phyloP scores from a whole-genome alignment of 106 monocot genomes.

The Dactylorhiza incarnata region DNA sequence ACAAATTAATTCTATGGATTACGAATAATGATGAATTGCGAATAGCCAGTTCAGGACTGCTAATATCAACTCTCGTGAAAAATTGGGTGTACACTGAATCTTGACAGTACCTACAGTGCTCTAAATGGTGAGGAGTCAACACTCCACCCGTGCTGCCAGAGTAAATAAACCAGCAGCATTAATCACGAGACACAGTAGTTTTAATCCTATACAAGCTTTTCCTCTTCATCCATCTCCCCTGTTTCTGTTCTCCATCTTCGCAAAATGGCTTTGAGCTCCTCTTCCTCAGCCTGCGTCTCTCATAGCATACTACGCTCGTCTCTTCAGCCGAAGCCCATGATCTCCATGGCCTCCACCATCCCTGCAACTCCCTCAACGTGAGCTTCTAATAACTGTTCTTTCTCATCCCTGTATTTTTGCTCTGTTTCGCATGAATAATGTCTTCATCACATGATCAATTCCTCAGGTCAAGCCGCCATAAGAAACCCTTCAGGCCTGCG shows the following conservation, averaged over 20 bases:
- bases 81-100: too few relatives aligned
- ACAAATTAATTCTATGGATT: too few relatives aligned
- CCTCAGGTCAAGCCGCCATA: not conserved
- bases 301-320: not conserved
- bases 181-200: too few relatives aligned
- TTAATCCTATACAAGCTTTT: too few relatives aligned
- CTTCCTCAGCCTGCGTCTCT: not conserved
- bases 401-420: not conserved
- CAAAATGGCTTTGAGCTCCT: not conserved
- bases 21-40: too few relatives aligned
- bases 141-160: too few relatives aligned
- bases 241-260: not conserved
- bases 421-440: not conserved
- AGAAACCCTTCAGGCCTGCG: conserved; percentile 17
- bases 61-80: too few relatives aligned
- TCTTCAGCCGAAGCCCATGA: not conserved
- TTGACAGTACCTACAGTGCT: too few relatives aligned
- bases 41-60: too few relatives aligned
- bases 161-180: too few relatives aligned
- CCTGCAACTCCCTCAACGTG: not conserved
- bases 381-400: not conserved
- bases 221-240: not conserved
- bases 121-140: too few relatives aligned
- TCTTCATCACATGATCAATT: not conserved
- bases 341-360: not conserved